phyloP scores from a whole-genome alignment of 208 protist genomes.

The Trypanosoma congolense region DNA sequence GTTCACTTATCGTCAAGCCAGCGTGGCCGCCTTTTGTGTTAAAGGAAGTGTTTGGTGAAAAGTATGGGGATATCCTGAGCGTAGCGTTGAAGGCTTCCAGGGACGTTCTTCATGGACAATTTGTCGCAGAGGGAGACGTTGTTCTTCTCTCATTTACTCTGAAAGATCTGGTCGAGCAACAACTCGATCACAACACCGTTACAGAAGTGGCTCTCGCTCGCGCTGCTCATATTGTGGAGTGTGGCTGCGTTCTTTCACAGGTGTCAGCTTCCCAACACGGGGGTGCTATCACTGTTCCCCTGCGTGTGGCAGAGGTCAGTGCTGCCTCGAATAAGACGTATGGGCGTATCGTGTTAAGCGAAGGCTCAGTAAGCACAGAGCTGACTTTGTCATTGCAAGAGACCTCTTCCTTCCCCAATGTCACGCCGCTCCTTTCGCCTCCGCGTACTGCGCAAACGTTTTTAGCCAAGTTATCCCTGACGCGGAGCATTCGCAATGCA shows the following conservation, averaged over 20 bases:
- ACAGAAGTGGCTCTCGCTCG: constrained; percentile 12
- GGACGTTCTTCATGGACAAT: constrained; percentile 30
- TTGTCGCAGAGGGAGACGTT: constrained; percentile 69
- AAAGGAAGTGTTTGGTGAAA: constrained; percentile 45
- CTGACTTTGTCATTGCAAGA: constrained; percentile 34
- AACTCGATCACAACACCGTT: constrained; percentile 7
- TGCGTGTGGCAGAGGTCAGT: constrained; percentile 39
- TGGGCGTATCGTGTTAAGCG: constrained; percentile 9
- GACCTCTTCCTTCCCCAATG: constrained; percentile 16
- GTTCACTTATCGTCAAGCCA: constrained; percentile 19
- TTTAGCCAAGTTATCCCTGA: constrained; percentile 15
- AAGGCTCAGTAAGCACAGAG: constrained; percentile 13
- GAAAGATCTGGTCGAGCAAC: constrained; percentile 13
- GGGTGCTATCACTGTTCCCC: constrained; percentile 23
- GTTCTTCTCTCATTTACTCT: constrained; percentile 29
- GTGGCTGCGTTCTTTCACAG: not conserved
- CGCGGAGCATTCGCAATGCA: constrained; percentile 9
- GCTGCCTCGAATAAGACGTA: constrained; percentile 7
- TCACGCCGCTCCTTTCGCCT: constrained; percentile 50
- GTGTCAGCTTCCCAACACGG: constrained; percentile 1
- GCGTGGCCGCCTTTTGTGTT: constrained; percentile 50
- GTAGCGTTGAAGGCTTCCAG: constrained; percentile 29
- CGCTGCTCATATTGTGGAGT: constrained; percentile 19
- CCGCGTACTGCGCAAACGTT: not conserved
- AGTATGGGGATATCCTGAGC: constrained; percentile 39